Conservation (phyloP, 768 basidiomycete species). For the Cubamyces sp. region DNA sequence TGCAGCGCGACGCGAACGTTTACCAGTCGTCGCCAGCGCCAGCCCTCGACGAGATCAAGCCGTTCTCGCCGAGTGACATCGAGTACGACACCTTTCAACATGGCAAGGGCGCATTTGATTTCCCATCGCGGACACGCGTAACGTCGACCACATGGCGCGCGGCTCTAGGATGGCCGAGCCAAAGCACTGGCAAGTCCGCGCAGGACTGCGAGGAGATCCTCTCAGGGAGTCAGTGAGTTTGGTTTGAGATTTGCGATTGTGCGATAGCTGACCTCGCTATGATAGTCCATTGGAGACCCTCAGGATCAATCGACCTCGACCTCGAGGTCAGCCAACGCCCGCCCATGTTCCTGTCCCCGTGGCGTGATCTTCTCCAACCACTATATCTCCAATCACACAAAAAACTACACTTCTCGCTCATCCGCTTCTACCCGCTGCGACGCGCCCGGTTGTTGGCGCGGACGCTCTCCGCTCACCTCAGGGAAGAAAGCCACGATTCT, state of each 20-base stretch:
- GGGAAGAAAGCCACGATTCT: slow-evolving; percentile 14
- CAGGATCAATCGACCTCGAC: slow-evolving; percentile 50
- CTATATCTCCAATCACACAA: not conserved
- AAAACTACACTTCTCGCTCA: slow-evolving; percentile 2
- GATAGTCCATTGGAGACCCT: slow-evolving; percentile 44
- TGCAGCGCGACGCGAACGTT: slow-evolving; percentile 45
- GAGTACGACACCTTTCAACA: slow-evolving; percentile 43
- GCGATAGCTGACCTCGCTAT: not conserved
- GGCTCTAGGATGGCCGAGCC: slow-evolving; percentile 67
- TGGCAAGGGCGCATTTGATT: slow-evolving; percentile 35
- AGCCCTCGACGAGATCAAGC: slow-evolving; percentile 44
- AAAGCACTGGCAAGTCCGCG: slow-evolving; percentile 52
- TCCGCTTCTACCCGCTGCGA: not conserved
- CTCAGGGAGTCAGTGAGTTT: slow-evolving; percentile 51
- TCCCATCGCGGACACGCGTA: slow-evolving; percentile 51
- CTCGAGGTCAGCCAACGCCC: slow-evolving; percentile 46
- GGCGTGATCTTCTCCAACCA: slow-evolving; percentile 25
- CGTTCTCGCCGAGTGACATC: slow-evolving; percentile 46
- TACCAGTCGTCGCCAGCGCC: slow-evolving; percentile 37
- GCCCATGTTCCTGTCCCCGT: slow-evolving; percentile 35
- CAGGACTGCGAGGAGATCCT: slow-evolving; percentile 50
- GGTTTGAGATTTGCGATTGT: not conserved
- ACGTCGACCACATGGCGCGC: slow-evolving; percentile 56
- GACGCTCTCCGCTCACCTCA: not conserved
- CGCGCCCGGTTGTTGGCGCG: slow-evolving; percentile 9